These are phyloP conservation scores for Quercus parvula DNA, from an alignment of 306 rosid genomes.

Conservation along the genomic window DNA sequence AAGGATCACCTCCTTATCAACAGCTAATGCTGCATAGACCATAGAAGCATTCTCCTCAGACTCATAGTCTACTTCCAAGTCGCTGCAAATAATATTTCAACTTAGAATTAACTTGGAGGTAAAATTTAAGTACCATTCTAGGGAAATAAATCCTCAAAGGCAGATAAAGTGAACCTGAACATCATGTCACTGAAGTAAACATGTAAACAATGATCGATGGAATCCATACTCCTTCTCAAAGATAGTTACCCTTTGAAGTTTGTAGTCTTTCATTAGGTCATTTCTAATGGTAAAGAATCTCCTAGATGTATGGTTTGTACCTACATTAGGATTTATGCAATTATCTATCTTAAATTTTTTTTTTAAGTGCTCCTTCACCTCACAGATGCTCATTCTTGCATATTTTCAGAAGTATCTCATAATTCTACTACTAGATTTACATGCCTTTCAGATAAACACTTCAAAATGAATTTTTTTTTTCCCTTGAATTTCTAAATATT, in stretches of 20 bases:
- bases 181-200: background rate
- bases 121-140: background rate
- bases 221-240: background rate
- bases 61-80: constrained; percentile 71
- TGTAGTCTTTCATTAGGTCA: background rate
- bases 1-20: constrained; percentile 76
- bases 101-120: background rate
- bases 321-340: background rate
- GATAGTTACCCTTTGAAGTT: background rate
- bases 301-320: background rate
- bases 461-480: background rate
- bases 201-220: background rate
- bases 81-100: constrained; percentile 45
- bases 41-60: constrained; percentile 69
- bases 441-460: background rate
- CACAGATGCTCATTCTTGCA: background rate
- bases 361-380: background rate
- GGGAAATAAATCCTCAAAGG: background rate
- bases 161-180: background rate
- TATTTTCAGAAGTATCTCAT: background rate
- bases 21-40: constrained; percentile 57
- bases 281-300: background rate
- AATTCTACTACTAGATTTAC: background rate
- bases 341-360: background rate
- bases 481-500: background rate